phyloP scores from a whole-genome alignment of 306 rosid genomes.

The Erythrophleum fordii region DNA sequence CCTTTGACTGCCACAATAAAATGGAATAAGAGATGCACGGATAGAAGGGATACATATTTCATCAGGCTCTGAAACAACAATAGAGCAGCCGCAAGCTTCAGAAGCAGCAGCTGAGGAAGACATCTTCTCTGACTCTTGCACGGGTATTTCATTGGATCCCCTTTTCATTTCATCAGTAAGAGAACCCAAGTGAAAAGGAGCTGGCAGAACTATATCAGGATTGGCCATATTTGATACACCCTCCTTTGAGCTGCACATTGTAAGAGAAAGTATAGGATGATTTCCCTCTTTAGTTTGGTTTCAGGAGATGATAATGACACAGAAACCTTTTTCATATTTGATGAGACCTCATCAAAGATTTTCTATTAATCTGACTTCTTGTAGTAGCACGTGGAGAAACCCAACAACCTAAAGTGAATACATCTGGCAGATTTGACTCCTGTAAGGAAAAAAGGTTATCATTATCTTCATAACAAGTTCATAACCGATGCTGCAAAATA shows the following conservation, averaged over 20 bases:
- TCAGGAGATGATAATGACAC: slow-evolving; percentile 42
- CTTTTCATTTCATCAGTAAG: slow-evolving; percentile 45
- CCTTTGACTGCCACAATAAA: slow-evolving; percentile 60
- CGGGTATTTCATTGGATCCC: slow-evolving; percentile 47
- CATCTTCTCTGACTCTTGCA: slow-evolving; percentile 41
- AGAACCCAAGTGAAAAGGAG: slow-evolving; percentile 52
- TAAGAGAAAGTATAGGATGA: slow-evolving; percentile 63
- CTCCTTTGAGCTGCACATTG: slow-evolving; percentile 38
- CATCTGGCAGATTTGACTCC: slow-evolving; percentile 92
- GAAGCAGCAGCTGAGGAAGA: slow-evolving; percentile 47
- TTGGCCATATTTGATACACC: slow-evolving; percentile 35
- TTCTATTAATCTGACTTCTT: slow-evolving; percentile 35
- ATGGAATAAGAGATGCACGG: slow-evolving; percentile 57
- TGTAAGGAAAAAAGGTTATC: slow-evolving; percentile 48
- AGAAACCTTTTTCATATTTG: slow-evolving; percentile 43
- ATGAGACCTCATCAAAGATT: slow-evolving; percentile 47
- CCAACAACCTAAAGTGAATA: slow-evolving; percentile 68
- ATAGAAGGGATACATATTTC: slow-evolving; percentile 62
- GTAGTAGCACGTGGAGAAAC: slow-evolving; percentile 79
- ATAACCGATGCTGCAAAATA: slow-evolving; percentile 18
- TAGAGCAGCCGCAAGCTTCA: slow-evolving; percentile 35
- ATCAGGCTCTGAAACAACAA: slow-evolving; percentile 58
- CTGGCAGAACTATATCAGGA: slow-evolving; percentile 39
- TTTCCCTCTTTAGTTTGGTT: slow-evolving; percentile 42
- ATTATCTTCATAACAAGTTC: slow-evolving; percentile 22